Base-by-base conservation (phyloP, 768 basidiomycete species). In the Omphalotus guepiniiformis region DNA sequence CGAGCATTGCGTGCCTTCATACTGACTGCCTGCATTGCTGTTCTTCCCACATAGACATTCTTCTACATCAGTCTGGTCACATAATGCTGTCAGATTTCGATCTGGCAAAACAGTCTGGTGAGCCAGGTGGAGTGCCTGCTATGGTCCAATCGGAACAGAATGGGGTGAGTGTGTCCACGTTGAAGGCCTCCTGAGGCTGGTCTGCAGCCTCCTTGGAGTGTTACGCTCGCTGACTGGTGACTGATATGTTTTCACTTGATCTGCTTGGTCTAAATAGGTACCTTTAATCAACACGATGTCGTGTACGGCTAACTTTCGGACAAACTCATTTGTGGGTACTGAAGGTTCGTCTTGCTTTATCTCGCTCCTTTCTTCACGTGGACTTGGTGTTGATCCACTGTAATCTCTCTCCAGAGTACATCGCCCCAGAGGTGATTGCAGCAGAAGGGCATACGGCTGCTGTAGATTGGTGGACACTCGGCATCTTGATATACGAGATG, bases 11-110 rank as follows among this genome's bases (percentile, higher is more conserved):
- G 6, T 37, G 13, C 15, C 23, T 37, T 12, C 22, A 8, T 3
- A 37, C 35, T 46, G 23, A 46, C 30, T n/a, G n/a, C n/a, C n/a
- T n/a, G n/a, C n/a, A n/a, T n/a, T 27, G 23, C 21, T 1, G 22
- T 19, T 41, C 35, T 11, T 13, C 36, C 35, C 28, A 46, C 49
- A 46, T 61, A 99, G 96, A 99, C 66, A 99, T 99, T 60, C 75
- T 99, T 15, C 74, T 99, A 41, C 96, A 99, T 67, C 89, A 96
- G 62, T 93, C 93, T 9, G 96, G 96, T 15, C 96, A 99, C 68
- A 97, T 99, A 59, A 97, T 98, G 95, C 70, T 99, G 58, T 98
- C 96, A 38, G 96, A 99, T 68, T 99, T 99, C 67, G 96, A 99
- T 71, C 79, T 99, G 27, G 95, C 95, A 16, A 99, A 98, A 64